phyloP scores from a whole-genome alignment of 805 yeast species.

The Hanseniaspora occidentalis region DNA sequence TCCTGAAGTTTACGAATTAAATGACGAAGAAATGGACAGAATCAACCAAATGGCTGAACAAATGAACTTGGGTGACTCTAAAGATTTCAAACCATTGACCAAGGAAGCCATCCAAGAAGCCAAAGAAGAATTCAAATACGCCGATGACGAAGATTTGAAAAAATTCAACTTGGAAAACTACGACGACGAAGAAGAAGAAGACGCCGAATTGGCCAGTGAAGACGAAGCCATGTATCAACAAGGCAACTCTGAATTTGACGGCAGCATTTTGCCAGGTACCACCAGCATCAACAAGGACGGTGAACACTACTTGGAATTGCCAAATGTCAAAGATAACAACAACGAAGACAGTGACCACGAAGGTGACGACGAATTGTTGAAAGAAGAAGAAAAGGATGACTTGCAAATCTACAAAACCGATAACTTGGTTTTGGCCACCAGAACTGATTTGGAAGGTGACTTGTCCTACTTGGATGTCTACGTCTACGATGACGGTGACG shows the following conservation, averaged over 20 bases:
- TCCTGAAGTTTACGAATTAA: slow-evolving; percentile 70
- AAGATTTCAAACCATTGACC: slow-evolving; percentile 45
- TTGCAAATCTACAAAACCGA: slow-evolving; percentile 82
- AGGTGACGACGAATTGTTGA: slow-evolving; percentile 30
- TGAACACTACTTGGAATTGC: slow-evolving; percentile 16
- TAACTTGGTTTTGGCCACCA: slow-evolving; percentile 76
- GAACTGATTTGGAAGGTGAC: slow-evolving; percentile 77
- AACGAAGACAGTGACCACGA: slow-evolving; percentile 29
- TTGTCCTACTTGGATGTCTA: slow-evolving; percentile 85
- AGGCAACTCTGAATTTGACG: slow-evolving; percentile 17
- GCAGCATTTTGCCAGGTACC: slow-evolving; percentile 17
- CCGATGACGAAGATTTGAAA: slow-evolving; percentile 65
- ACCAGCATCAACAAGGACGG: slow-evolving; percentile 18
- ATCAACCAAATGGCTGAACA: slow-evolving; percentile 68
- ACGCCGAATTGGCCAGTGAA: slow-evolving; percentile 39
- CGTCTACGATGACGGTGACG: slow-evolving; percentile 79
- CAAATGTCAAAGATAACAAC: slow-evolving; percentile 27
- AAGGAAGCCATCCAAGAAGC: slow-evolving; percentile 14
- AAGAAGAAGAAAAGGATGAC: slow-evolving; percentile 64
- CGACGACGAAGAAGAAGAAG: slow-evolving; percentile 52
- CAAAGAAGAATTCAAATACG: slow-evolving; percentile 12
- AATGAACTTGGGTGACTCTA: slow-evolving; percentile 67
- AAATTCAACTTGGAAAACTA: slow-evolving; percentile 81
- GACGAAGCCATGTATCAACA: slow-evolving; percentile 28
- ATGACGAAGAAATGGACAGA: slow-evolving; percentile 88